Conservation (phyloP, 352 stramenopile species). For the Globisporangium carolinianum region DNA sequence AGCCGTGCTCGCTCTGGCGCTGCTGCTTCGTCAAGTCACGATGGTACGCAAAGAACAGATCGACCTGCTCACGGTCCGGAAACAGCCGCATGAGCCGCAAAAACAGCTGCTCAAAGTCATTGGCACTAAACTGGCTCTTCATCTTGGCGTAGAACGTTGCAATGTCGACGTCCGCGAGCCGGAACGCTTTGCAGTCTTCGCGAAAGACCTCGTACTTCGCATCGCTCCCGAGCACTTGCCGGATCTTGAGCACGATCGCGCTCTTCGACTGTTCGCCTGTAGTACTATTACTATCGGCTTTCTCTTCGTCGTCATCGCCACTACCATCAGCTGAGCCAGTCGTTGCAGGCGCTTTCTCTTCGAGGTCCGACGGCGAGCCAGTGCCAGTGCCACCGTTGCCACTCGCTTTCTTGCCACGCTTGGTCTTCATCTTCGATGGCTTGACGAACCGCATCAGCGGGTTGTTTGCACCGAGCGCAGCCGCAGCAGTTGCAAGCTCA, state of each 20-base stretch:
- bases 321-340: conserved; percentile 13
- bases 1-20: conserved; percentile 22
- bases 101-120: conserved; percentile 74
- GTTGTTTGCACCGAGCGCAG: conserved; percentile 74
- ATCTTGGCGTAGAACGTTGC: conserved; percentile 73
- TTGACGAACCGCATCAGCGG: conserved; percentile 76
- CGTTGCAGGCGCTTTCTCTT: conserved; percentile 38
- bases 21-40: conserved; percentile 37
- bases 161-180: conserved; percentile 42
- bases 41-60: conserved; percentile 58
- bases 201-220: conserved; percentile 83
- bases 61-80: conserved; percentile 54
- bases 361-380: conserved; percentile 14
- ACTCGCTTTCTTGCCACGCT: conserved; percentile 26
- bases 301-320: conserved; percentile 33
- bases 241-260: conserved; percentile 70
- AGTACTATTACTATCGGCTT: conserved; percentile 7
- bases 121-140: conserved; percentile 42
- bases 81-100: conserved; percentile 69
- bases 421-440: conserved; percentile 58
- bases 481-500: conserved; percentile 49
- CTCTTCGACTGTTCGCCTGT: conserved; percentile 48
- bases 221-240: conserved; percentile 64
- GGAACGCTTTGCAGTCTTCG: conserved; percentile 69
- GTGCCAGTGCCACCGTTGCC: conserved; percentile 1